Evolutionary conservation across 495 filamentous ascomycete species (phyloP).

Genomic region (Lophium mytilinum): DNA sequence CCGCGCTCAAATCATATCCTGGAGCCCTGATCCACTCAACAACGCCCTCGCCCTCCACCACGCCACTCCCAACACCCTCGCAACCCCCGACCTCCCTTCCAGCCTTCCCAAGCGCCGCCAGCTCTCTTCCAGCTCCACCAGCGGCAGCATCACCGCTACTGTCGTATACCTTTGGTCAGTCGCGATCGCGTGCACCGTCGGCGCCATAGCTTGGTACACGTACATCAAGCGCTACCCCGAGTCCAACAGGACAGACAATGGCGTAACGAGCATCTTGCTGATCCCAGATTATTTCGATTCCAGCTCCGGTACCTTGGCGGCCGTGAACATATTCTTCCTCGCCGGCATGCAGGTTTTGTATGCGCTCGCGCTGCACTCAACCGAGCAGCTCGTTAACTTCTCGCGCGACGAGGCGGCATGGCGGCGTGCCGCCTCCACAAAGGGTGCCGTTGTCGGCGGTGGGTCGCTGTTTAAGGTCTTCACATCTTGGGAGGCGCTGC

Average conservation of each 20-base stretch:
- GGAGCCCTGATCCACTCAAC: slow-evolving; percentile 27
- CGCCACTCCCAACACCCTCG: not conserved
- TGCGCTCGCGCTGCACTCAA: slow-evolving; percentile 39
- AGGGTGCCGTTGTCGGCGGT: slow-evolving; percentile 1
- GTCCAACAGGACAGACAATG: not conserved
- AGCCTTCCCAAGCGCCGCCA: not conserved
- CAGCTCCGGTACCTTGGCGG: slow-evolving; percentile 15
- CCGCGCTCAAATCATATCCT: slow-evolving; percentile 20
- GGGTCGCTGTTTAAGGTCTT: slow-evolving; percentile 32
- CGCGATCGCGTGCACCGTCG: not conserved
- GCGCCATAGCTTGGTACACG: not conserved
- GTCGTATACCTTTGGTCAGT: not conserved
- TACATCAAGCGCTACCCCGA: not conserved
- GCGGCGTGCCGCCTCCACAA: slow-evolving; percentile 22
- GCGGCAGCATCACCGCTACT: not conserved
- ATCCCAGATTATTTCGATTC: too few species aligned
- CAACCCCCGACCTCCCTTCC: not conserved
- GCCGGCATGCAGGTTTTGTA: slow-evolving; percentile 29
- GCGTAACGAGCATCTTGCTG: too few species aligned
- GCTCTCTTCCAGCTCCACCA: not conserved
- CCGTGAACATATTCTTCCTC: slow-evolving; percentile 23
- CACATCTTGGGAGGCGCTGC: slow-evolving; percentile 37
- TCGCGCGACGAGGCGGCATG: slow-evolving; percentile 40
- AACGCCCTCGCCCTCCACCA: slow-evolving; percentile 20
- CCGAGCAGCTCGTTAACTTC: slow-evolving; percentile 41